Percentiles rank a stretch among this genome's conserved stretches.
These are phyloP conservation scores for Colletotrichum spaethianum DNA, from an alignment of 2,329 filamentous ascomycete species.

Conservation along the genomic window DNA sequence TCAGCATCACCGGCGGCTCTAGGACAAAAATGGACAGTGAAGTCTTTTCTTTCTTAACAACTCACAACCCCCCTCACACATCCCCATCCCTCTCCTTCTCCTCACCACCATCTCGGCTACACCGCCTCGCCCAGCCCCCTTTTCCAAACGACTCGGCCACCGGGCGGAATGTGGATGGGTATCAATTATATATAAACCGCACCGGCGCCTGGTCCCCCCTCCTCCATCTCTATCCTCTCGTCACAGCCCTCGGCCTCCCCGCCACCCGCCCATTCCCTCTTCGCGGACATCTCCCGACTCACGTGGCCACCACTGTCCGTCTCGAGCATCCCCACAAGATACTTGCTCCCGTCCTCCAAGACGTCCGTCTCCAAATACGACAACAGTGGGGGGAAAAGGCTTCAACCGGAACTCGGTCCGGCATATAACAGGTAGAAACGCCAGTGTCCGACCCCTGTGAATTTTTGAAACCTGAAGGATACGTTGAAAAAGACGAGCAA, in stretches of 20 bases:
- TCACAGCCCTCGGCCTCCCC: neutral
- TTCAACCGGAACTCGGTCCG: neutral
- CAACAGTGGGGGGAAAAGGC: neutral
- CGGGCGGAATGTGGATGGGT: slow-evolving; percentile 55
- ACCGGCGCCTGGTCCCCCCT: neutral
- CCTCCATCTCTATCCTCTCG: neutral
- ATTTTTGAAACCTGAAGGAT: neutral
- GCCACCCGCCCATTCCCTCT: neutral
- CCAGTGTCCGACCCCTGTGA: neutral
- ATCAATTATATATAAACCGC: slow-evolving; percentile 31
- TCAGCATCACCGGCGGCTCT: neutral
- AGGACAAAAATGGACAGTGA: neutral
- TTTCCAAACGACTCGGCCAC: slow-evolving; percentile 61
- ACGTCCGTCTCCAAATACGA: neutral
- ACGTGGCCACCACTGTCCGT: neutral
- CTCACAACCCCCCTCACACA: neutral
- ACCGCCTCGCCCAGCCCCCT: slow-evolving; percentile 53
- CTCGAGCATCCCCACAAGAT: neutral
- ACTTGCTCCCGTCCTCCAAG: neutral
- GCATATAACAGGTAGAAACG: neutral
- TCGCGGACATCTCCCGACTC: neutral
- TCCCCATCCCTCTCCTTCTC: neutral
- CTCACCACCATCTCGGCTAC: slow-evolving; percentile 55
- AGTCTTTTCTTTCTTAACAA: neutral
- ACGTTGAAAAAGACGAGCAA: neutral